Base-by-base conservation (phyloP, 805 yeast species). In the Candida coquimbonensis region DNA sequence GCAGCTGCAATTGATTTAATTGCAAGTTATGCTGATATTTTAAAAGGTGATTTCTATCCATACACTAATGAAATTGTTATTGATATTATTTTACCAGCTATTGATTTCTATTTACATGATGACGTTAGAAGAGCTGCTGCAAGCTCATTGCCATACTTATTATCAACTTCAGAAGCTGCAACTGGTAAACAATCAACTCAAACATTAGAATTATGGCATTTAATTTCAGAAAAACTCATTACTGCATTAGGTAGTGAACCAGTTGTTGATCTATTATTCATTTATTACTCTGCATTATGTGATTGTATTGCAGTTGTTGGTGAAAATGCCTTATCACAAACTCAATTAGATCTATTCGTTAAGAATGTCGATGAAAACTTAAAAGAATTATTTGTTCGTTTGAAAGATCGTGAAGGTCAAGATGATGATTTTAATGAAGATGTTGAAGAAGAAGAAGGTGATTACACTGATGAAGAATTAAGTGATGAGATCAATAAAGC, bases 111-210 rank as follows among this genome's bases (percentile, higher is more conserved):
- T 61, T 75, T 90, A 57, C 96, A 89, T 62, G 96, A 89, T 63
- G 96, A 95, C 35, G 98, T 91, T 7, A 80, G 98, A 55, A 87
- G 85, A 26, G 78, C 91, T n/a, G 89, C 96, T 39, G 90, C 96
- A 3, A 76, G 82, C 50, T 75, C 90, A 6, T 79, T 90, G 57
- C 89, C 97, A 3, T 80, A 88, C 5, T 69, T 91, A 44, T 68
- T 93, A 49, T 67, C 77, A 45, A 79, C 87, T 52, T 72, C 83
- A n/a, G 68, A 72, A 48, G 59, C 64, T 4, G 75, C 75, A 4
- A 70, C 75, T 24, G 76, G 74, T 38, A 60, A 64, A 39, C 67
- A 72, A 36, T 77, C 88, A 5, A 70, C 73, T 11, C 82, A 81
- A 53, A 78, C 88, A 2, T 64, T 79, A 40, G 75, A 75, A 27